These are phyloP conservation scores for Haematococcus sp. DNA, from an alignment of 139 green algal species.

Conservation along the genomic window DNA sequence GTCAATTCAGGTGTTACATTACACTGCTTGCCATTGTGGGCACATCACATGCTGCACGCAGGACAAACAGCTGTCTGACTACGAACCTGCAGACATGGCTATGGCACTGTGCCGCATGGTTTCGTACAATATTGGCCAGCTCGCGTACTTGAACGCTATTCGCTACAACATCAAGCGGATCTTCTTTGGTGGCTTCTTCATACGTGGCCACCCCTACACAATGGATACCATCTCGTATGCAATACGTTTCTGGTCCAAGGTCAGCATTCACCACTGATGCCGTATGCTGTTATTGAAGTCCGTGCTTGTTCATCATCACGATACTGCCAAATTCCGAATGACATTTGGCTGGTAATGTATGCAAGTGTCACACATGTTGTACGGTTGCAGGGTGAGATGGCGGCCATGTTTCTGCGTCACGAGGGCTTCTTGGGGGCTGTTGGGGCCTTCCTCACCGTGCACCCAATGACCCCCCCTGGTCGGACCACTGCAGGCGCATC, in stretches of 20 bases:
- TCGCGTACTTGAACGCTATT: slow-evolving; percentile 79
- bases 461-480: slow-evolving; percentile 39
- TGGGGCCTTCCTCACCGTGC: slow-evolving; percentile 92
- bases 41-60: too few relatives aligned
- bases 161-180: slow-evolving; percentile 87
- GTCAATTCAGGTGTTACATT: too few relatives aligned
- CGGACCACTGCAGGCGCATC: not conserved
- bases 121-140: slow-evolving; percentile 96
- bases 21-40: too few relatives aligned
- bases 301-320: too few relatives aligned
- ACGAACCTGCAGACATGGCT: slow-evolving; percentile 87
- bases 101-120: slow-evolving; percentile 94
- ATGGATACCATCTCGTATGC: slow-evolving; percentile 99
- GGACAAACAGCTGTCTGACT: slow-evolving; percentile 77
- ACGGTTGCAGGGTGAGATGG: slow-evolving; percentile 82
- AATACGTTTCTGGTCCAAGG: slow-evolving; percentile 96
- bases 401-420: slow-evolving; percentile 95
- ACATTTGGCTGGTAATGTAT: not conserved
- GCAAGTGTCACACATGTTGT: not conserved
- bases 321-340: too few relatives aligned
- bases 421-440: slow-evolving; percentile 95
- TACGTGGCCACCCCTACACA: slow-evolving; percentile 96
- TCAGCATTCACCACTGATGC: too few relatives aligned
- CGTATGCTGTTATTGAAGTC: not conserved
- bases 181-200: slow-evolving; percentile 99